These are phyloP conservation scores for Aspergillus uvarum DNA, from an alignment of 2,329 filamentous ascomycete genomes.

Conservation along the genomic window DNA sequence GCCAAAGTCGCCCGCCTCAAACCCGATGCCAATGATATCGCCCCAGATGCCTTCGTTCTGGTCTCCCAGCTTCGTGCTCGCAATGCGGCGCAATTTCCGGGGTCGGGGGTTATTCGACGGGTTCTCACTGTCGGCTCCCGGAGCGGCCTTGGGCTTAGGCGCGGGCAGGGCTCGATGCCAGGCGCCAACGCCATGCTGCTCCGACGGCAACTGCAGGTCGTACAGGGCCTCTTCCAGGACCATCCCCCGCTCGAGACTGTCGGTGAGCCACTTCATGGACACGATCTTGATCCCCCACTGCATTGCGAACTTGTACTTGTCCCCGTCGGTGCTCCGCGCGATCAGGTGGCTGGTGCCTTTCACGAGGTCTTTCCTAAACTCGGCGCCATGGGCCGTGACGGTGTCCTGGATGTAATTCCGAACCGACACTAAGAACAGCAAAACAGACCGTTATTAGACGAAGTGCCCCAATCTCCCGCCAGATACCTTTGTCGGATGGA, in stretches of 20 bases:
- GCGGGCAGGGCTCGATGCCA: conserved; percentile 58
- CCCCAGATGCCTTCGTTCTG: conserved; percentile 88
- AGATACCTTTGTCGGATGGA: background rate
- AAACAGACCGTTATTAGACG: background rate
- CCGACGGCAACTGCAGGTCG: conserved; percentile 67
- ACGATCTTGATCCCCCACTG: conserved; percentile 80
- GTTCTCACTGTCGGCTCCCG: conserved; percentile 40
- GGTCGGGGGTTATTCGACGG: conserved; percentile 60
- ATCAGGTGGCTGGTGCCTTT: conserved; percentile 85
- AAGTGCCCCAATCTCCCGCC: background rate
- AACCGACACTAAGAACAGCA: conserved; percentile 53
- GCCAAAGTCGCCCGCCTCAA: conserved; percentile 27
- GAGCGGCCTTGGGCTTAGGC: conserved; percentile 29
- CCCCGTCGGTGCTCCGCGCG: conserved; percentile 72
- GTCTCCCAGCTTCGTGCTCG: conserved; percentile 76
- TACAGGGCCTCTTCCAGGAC: conserved; percentile 84
- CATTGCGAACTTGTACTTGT: conserved; percentile 86
- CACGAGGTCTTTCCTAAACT: conserved; percentile 84
- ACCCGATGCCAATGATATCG: conserved; percentile 67
- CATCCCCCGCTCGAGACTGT: conserved; percentile 84
- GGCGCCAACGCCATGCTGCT: conserved; percentile 74
- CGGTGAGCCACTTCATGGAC: conserved; percentile 77
- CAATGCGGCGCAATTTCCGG: conserved; percentile 81
- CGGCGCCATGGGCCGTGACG: conserved; percentile 70
- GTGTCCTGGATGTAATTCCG: conserved; percentile 69